A percentile compares a stretch with the other conserved stretches of the same genome.
Conservation (phyloP, 805 yeast genomes). For the Saccharomycopsis sp. region DNA sequence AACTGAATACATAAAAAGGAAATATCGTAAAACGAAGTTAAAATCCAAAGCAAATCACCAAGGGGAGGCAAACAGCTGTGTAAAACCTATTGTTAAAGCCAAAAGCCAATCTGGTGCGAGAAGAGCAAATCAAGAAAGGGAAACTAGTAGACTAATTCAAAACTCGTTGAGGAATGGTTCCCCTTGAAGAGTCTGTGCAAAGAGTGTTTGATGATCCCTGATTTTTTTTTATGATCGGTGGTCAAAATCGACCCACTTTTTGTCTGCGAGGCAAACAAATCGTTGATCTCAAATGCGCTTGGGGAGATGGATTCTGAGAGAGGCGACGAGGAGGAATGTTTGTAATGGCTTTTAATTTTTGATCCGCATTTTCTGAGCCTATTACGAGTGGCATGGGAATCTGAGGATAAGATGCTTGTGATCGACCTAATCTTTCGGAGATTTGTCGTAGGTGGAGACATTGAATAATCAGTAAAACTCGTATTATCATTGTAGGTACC, state of each 20-base stretch:
- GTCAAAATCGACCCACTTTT: not conserved
- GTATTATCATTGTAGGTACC: not conserved
- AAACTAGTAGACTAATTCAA: not conserved
- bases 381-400: not conserved
- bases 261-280: not conserved
- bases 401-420: not conserved
- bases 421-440: not conserved
- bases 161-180: slow-evolving; percentile 1
- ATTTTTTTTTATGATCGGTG: not conserved
- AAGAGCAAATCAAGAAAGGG: not conserved
- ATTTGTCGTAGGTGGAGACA: not conserved
- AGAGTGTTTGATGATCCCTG: not conserved
- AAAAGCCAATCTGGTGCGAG: too few species aligned
- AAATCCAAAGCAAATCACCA: not conserved
- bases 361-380: not conserved
- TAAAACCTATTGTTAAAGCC: too few species aligned
- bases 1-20: not conserved
- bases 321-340: not conserved
- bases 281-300: not conserved
- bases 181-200: not conserved
- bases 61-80: too few species aligned
- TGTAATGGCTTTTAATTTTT: not conserved
- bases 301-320: not conserved
- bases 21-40: not conserved
- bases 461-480: not conserved